Evolutionary conservation across 306 rosid genomes (phyloP), one percentile per base, ranked within the genome.

Genomic region (Trichosanthes truncata): DNA sequence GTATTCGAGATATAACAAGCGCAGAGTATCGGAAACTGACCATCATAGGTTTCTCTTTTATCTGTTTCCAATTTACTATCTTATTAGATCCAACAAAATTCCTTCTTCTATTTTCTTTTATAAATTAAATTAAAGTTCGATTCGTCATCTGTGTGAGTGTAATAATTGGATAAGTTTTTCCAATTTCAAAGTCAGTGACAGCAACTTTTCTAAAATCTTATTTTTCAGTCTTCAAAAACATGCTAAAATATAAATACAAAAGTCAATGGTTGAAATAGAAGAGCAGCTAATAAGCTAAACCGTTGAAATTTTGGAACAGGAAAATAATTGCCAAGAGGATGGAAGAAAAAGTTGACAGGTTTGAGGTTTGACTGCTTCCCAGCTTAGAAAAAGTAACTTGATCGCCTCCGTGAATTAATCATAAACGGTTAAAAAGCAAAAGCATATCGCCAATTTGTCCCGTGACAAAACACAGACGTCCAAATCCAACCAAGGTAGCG

Each of bases 351-450:
- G 69, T 23, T 29, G 51, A n/a, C 5, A 51, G 7, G 31, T 31
- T 80, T 83, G 83, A 51, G 7, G 31, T 31, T 80, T 83, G 83
- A 78, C 81, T 33, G 76, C 41, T 72, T 72, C 81, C 59, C 63
- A 11, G 72, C 69, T 46, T 43, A 36, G 73, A 57, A 78, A 59
- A 38, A 40, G 36, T 78, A 49, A 74, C 40, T 48, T 17, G 78
- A 74, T 14, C 49, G 26, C 29, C 60, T 74, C 78, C 78, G 60
- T 49, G 78, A 74, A 74, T 74, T 17, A 49, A 48, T 29, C 60
- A 48, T 26, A 74, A 26, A 49, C 35, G 60, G 60, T 46, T 25
- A 73, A 48, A 49, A 73, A 48, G 78, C 40, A 73, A 73, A 73
- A 73, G 60, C 78, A 48, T 14, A 48, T 7, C 26, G 61, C 43